Evolutionary conservation across 2,329 filamentous ascomycete genomes (phyloP).

Genomic region (Fonsecaea erecta): DNA sequence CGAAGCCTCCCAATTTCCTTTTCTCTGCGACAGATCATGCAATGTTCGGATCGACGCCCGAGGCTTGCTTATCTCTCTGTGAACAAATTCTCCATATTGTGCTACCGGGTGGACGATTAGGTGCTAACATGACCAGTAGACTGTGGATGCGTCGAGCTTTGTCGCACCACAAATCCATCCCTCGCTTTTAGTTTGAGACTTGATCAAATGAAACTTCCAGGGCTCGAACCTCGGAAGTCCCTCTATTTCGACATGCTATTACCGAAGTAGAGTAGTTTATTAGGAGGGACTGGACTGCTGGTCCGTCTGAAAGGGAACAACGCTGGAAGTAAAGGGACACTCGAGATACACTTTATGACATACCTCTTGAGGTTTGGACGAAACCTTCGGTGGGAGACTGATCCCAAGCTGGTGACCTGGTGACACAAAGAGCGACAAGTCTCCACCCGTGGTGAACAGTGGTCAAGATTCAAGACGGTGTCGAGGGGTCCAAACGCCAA

Average conservation of each 20-base stretch:
- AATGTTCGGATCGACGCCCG: conserved; percentile 1
- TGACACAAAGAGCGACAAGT: background rate
- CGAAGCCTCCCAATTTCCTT: background rate
- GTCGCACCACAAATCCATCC: background rate
- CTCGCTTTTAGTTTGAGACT: background rate
- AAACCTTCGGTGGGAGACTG: background rate
- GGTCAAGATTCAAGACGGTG: background rate
- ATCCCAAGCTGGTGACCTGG: background rate
- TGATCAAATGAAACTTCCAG: background rate
- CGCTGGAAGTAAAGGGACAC: background rate
- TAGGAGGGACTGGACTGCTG: background rate
- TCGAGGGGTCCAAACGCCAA: background rate
- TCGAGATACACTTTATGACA: background rate
- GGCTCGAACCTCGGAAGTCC: background rate
- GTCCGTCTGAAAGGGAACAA: background rate
- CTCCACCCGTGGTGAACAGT: background rate
- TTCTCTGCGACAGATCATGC: background rate
- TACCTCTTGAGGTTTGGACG: background rate
- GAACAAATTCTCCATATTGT: background rate
- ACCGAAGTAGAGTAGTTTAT: background rate
- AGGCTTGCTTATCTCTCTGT: background rate
- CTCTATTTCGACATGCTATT: background rate
- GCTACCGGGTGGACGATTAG: background rate
- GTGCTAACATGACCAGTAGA: background rate
- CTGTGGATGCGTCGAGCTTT: background rate